Evolutionary conservation across 2,329 filamentous ascomycete species (phyloP).

Genomic region (Fusarium transvaalense): DNA sequence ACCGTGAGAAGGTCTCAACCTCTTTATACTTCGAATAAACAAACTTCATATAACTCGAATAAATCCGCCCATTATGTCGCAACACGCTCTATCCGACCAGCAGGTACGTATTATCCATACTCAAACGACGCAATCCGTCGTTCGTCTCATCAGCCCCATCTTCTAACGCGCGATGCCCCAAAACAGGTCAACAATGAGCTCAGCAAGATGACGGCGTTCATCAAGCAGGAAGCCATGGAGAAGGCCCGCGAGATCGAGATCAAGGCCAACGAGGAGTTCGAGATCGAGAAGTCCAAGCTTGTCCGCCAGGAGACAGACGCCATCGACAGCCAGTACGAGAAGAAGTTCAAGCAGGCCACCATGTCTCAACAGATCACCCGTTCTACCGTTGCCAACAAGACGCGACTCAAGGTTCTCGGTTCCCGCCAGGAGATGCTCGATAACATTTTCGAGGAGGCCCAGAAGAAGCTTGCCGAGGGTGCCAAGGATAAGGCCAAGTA

Average conservation of each 20-base stretch:
- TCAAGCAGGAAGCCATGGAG: conserved; percentile 97
- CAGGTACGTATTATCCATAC: conserved; percentile 71
- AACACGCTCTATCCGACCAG: conserved; percentile 97
- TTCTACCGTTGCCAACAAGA: conserved; percentile 97
- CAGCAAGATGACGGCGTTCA: conserved; percentile 99
- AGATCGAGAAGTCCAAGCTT: conserved; percentile 98
- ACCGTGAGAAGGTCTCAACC: conserved; percentile 9
- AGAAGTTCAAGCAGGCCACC: conserved; percentile 98
- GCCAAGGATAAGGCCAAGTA: conserved; percentile 81
- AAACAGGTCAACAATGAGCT: conserved; percentile 93
- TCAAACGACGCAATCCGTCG: conserved; percentile 37
- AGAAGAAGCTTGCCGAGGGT: conserved; percentile 75
- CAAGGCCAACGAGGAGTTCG: conserved; percentile 99
- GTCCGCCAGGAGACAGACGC: conserved; percentile 93
- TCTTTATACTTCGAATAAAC: conserved; percentile 8
- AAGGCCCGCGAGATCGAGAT: conserved; percentile 98
- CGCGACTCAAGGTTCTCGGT: conserved; percentile 86
- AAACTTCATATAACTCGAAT: conserved; percentile 26
- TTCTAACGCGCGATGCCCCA: conserved; percentile 31
- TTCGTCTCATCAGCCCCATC: conserved; percentile 17
- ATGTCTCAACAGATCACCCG: conserved; percentile 99
- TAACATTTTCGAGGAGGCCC: conserved; percentile 84
- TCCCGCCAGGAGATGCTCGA: conserved; percentile 93
- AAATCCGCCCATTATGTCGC: conserved; percentile 77
- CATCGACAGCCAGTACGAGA: conserved; percentile 94